Evolutionary conservation across 2,329 filamentous ascomycete species (phyloP), one percentile per base, ranked within the genome.

Genomic region (Verticillium nubilum): DNA sequence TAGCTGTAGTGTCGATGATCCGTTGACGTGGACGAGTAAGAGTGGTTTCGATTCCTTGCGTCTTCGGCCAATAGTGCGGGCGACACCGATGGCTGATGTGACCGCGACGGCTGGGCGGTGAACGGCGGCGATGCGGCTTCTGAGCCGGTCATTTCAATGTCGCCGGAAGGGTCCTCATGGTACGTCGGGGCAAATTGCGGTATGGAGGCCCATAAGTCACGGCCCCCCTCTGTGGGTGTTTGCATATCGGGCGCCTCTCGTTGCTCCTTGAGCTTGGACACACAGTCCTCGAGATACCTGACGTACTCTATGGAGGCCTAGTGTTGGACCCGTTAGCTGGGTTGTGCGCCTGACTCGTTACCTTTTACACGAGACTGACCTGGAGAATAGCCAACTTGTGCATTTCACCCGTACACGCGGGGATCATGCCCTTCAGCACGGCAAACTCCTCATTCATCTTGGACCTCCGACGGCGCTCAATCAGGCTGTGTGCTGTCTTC

Each of bases 401-500:
- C 95, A 98, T 98, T 69, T 98, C 94, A 6, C 92, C 93, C n/a
- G 85, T 86, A 73, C 95, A 98, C 2, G 95, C 94, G 0, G 95
- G 95, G 60, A 98, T 96, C 90, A 99, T 92, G 67, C 89, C 85
- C 76, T 98, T 98, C 65, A 98, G 77, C 17, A 96, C 89, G 2
- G 87, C 90, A 76, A 98, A 98, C 76, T 98, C 95, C 72, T 98
- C 94, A 67, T 99, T 98, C 94, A 98, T 99, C 79, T 98, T 99
- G 13, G 91, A 96, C 63, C 95, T 82, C 67, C 95, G 80, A 60
- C 94, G 80, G 53, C 95, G 82, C 77, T 99, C 95, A 67, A 98
- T 99, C 65, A 98, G 76, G 69, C 92, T 97, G 70, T 99, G 95
- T 12, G 95, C 95, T 1, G 94, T 98, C 77, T 97, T 98, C 65